Conservation (phyloP, 371 early-diverging fungal species). For the Circinella umbellata region DNA sequence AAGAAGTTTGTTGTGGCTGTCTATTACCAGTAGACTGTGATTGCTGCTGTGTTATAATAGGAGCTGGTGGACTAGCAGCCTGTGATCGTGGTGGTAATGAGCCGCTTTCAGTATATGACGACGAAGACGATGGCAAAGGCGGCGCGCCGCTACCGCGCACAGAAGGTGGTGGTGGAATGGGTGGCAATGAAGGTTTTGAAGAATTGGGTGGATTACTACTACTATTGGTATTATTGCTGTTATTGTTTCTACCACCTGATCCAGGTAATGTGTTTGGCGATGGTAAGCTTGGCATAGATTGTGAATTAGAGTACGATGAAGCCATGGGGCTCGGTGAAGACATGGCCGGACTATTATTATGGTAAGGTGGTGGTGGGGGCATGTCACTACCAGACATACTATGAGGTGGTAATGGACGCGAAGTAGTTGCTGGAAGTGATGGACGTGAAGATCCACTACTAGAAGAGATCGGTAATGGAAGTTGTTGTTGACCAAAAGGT, state of each 20-base stretch:
- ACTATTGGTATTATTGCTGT: slow-evolving; percentile 1
- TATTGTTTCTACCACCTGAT: not conserved
- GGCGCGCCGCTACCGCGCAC: slow-evolving; percentile 10
- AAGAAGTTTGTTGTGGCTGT: slow-evolving; percentile 4
- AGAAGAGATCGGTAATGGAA: slow-evolving; percentile 12
- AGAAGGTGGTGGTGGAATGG: not conserved
- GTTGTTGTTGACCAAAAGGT: slow-evolving; percentile 16
- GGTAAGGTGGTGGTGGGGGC: slow-evolving; percentile 3
- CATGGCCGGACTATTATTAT: slow-evolving; percentile 5
- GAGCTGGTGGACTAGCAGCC: slow-evolving; percentile 16
- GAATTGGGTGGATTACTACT: not conserved
- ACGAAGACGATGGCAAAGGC: slow-evolving; percentile 7
- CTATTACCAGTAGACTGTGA: not conserved
- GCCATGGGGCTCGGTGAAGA: slow-evolving; percentile 15
- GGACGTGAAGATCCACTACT: slow-evolving; percentile 13
- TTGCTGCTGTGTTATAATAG: not conserved
- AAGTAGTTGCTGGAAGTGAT: slow-evolving; percentile 9
- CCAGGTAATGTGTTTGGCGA: slow-evolving; percentile 11
- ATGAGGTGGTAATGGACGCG: slow-evolving; percentile 18
- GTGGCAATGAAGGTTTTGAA: slow-evolving; percentile 17
- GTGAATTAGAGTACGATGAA: slow-evolving; percentile 11
- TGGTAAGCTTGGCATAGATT: slow-evolving; percentile 15
- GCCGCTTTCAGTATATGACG: not conserved
- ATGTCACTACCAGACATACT: slow-evolving; percentile 9
- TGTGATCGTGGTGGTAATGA: slow-evolving; percentile 6